These are phyloP conservation scores for Coccomyxa subellipsoidea DNA, from an alignment of 163 green algal genomes.

Conservation along the genomic window DNA sequence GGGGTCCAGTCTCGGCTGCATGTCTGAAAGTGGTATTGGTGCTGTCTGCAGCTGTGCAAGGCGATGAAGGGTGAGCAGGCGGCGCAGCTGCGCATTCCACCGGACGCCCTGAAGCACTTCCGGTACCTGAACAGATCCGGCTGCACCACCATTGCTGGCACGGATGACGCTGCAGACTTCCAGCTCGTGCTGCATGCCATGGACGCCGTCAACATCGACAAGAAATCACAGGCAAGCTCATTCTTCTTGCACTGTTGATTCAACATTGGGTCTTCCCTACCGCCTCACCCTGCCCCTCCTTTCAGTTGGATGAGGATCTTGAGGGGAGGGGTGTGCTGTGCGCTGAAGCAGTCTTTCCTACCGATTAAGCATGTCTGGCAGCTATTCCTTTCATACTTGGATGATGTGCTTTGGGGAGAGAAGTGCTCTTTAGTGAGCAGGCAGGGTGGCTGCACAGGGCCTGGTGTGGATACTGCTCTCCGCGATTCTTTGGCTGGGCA, in stretches of 20 bases:
- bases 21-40: conserved; percentile 21
- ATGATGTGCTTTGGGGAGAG: not conserved
- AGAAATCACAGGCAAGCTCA: conserved; percentile 1
- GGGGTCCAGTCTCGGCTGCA: no score
- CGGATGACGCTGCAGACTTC: conserved; percentile 80
- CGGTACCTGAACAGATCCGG: conserved; percentile 40
- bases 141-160: conserved; percentile 55
- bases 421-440: not conserved
- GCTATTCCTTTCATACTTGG: no score
- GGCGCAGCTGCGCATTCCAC: conserved; percentile 44
- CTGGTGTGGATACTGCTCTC: conserved; percentile 40
- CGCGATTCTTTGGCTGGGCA: conserved; percentile 84
- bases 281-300: no score
- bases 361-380: no score
- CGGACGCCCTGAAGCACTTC: conserved; percentile 40
- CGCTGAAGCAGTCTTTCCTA: no score
- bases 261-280: no score
- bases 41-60: conserved; percentile 38
- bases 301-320: no score
- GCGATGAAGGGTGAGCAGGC: conserved; percentile 39
- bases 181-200: conserved; percentile 59
- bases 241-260: not conserved
- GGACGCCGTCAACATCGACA: conserved; percentile 62
- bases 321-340: no score
- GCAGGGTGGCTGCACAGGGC: not conserved